Evolutionary conservation across 2,329 filamentous ascomycete genomes (phyloP).

Genomic region (Camillea tinctor): DNA sequence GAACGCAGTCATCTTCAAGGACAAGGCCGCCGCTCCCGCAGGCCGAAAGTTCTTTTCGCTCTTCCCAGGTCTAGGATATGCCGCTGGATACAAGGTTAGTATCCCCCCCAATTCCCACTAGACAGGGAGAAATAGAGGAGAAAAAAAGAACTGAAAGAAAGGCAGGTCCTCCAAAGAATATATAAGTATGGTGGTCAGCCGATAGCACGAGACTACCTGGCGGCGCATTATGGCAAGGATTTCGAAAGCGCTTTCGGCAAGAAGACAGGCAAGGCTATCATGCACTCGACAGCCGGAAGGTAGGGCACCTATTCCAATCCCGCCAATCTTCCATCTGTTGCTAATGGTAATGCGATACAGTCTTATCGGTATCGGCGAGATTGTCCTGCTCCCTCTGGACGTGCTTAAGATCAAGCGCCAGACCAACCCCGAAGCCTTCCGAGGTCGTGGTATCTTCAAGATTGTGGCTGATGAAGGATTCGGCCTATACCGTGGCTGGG

Average conservation of each 20-base stretch:
- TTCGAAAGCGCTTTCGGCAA: conserved; percentile 92
- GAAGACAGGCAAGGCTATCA: conserved; percentile 95
- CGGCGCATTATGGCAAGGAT: conserved; percentile 71
- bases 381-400: conserved; percentile 89
- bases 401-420: conserved; percentile 99
- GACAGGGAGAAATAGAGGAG: too few relatives aligned
- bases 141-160: conserved; percentile 10
- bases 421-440: conserved; percentile 98
- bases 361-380: conserved; percentile 95
- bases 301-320: conserved; percentile 36
- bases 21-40: conserved; percentile 70
- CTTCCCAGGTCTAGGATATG: conserved; percentile 95
- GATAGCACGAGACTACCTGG: conserved; percentile 86
- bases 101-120: background rate
- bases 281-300: conserved; percentile 95
- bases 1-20: conserved; percentile 91
- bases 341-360: conserved; percentile 41
- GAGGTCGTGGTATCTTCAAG: conserved; percentile 83
- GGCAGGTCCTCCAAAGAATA: conserved; percentile 80
- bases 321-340: background rate
- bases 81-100: conserved; percentile 87
- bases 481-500: conserved; percentile 91
- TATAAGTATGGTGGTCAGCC: conserved; percentile 99
- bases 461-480: conserved; percentile 95
- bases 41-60: conserved; percentile 86